Conservation (phyloP, 2,329 filamentous ascomycete species). For the Boeremia lycopersici region DNA sequence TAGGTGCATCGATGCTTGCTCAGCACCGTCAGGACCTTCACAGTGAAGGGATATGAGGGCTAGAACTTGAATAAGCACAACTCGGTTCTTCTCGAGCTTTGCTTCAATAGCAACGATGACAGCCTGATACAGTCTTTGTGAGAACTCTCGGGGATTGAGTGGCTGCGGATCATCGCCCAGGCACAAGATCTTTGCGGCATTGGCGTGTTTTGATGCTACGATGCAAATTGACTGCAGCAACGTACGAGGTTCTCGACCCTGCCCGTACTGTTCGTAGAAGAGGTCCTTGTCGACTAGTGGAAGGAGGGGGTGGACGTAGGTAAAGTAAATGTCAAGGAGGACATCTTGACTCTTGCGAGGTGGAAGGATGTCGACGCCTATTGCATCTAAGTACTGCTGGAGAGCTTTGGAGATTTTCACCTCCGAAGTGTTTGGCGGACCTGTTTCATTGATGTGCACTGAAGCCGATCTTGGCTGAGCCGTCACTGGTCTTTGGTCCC, state of each 20-base stretch:
- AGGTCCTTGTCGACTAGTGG: constrained; percentile 54
- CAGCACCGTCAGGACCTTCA: constrained; percentile 55
- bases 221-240: constrained; percentile 55
- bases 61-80: constrained; percentile 54
- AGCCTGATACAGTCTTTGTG: constrained; percentile 51
- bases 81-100: constrained; percentile 52
- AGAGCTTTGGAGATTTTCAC: constrained; percentile 42
- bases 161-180: constrained; percentile 43
- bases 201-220: constrained; percentile 55
- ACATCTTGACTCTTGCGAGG: constrained; percentile 44
- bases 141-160: constrained; percentile 52
- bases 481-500: constrained; percentile 30
- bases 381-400: constrained; percentile 46
- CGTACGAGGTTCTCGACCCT: constrained; percentile 46
- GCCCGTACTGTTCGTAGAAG: constrained; percentile 47
- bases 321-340: constrained; percentile 54
- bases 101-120: constrained; percentile 51
- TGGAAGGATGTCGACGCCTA: constrained; percentile 44
- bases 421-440: constrained; percentile 40
- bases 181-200: constrained; percentile 49
- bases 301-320: constrained; percentile 54
- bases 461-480: constrained; percentile 31
- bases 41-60: constrained; percentile 55
- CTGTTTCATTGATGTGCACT: constrained; percentile 37
- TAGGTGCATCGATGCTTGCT: constrained; percentile 55